phyloP scores from a whole-genome alignment of 2,329 filamentous ascomycete species.

The Diaporthe batatas region DNA sequence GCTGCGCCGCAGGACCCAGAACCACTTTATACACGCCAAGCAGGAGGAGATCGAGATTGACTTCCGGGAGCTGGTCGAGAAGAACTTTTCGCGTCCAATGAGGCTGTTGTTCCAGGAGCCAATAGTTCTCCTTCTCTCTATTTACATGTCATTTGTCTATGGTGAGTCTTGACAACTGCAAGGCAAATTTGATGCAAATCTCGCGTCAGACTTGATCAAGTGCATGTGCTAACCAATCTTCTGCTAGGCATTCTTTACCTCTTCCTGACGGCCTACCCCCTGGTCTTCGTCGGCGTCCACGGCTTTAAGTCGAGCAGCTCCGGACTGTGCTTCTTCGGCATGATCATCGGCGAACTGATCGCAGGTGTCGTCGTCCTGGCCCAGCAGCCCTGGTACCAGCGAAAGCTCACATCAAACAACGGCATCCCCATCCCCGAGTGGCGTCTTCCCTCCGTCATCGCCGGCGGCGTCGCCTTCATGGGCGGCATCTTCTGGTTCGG shows the following conservation, averaged over 20 bases:
- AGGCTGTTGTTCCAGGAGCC: conserved; percentile 77
- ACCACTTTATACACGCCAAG: conserved; percentile 79
- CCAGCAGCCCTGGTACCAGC: conserved; percentile 75
- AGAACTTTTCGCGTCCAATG: conserved; percentile 77
- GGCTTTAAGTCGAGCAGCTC: conserved; percentile 76
- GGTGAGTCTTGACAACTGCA: conserved; percentile 53
- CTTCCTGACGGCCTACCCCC: conserved; percentile 86
- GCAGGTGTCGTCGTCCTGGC: conserved; percentile 74
- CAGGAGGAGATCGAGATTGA: conserved; percentile 80
- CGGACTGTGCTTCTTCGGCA: conserved; percentile 87
- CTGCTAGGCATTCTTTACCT: conserved; percentile 76
- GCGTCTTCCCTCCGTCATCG: conserved; percentile 74
- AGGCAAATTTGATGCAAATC: not conserved
- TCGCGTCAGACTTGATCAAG: not conserved
- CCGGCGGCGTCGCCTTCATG: conserved; percentile 71
- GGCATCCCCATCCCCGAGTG: conserved; percentile 75
- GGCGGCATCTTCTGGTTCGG: conserved; percentile 83
- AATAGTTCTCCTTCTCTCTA: conserved; percentile 75
- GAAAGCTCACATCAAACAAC: conserved; percentile 77
- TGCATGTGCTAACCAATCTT: conserved; percentile 2
- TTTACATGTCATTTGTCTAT: conserved; percentile 84
- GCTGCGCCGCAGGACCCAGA: conserved; percentile 72
- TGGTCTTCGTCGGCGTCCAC: conserved; percentile 83
- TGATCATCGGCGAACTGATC: conserved; percentile 80
- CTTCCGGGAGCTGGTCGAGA: conserved; percentile 71